A percentile compares a stretch with the other conserved stretches of the same genome.
phyloP scores from a whole-genome alignment of 495 filamentous ascomycete genomes.

The Penicillium cosmopolitanum region DNA sequence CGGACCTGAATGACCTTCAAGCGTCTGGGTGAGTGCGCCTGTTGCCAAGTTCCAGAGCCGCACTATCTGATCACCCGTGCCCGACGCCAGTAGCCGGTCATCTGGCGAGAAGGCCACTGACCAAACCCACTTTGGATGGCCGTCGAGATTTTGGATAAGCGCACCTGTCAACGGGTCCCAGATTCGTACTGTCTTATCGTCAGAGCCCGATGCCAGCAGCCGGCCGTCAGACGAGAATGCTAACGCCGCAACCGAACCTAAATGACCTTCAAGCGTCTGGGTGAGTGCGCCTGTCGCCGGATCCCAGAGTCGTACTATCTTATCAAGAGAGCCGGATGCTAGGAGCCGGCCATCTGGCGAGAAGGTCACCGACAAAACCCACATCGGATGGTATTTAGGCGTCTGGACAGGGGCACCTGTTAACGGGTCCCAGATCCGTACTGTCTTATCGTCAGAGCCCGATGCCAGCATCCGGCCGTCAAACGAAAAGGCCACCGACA shows the following conservation, averaged over 20 bases:
- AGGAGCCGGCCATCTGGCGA: too few species aligned
- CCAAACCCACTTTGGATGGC: conserved; percentile 21
- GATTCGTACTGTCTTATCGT: conserved; percentile 25
- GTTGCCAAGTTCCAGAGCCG: conserved; percentile 31
- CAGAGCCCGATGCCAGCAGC: conserved; percentile 23
- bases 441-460: background rate
- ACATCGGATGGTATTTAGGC: conserved; percentile 15
- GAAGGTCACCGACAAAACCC: conserved; percentile 16
- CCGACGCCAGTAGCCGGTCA: conserved; percentile 26
- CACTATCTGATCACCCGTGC: conserved; percentile 21
- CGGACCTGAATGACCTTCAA: conserved; percentile 16
- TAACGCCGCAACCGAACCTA: too few species aligned
- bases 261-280: too few species aligned
- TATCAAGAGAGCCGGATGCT: too few species aligned
- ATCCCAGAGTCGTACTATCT: too few species aligned
- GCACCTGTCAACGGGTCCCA: conserved; percentile 26
- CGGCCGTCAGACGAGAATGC: conserved; percentile 17
- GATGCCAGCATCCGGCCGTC: conserved; percentile 28
- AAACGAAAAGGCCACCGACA: conserved; percentile 31
- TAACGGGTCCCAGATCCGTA: conserved; percentile 35
- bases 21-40: background rate
- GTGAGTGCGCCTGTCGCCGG: too few species aligned
- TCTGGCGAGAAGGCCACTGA: conserved; percentile 39
- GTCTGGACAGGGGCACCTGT: conserved; percentile 5
- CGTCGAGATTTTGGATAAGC: conserved; percentile 15